Evolutionary conservation across 2,329 filamentous ascomycete species (phyloP).

Genomic region (Thelonectria blattea): DNA sequence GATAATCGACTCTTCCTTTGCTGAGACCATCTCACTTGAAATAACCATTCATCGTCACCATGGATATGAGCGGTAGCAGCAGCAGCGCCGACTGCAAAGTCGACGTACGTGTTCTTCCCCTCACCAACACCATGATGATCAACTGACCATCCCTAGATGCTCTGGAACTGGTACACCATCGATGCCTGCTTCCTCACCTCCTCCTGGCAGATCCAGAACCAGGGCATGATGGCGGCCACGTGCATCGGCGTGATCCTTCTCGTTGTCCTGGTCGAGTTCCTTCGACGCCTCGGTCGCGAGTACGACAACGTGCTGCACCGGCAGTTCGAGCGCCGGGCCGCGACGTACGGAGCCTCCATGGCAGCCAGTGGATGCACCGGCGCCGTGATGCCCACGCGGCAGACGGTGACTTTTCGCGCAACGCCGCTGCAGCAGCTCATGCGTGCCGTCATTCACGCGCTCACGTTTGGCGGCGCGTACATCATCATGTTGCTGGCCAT

Average conservation of each 20-base stretch:
- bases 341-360: conserved; percentile 33
- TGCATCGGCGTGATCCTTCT: conserved; percentile 79
- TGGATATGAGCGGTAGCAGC: conserved; percentile 32
- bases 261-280: conserved; percentile 72
- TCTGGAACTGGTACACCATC: conserved; percentile 79
- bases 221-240: conserved; percentile 76
- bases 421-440: conserved; percentile 68
- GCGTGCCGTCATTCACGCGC: conserved; percentile 69
- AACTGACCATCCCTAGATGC: conserved; percentile 59
- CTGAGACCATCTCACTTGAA: not conserved
- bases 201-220: conserved; percentile 74
- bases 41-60: conserved; percentile 27
- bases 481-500: conserved; percentile 74
- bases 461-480: conserved; percentile 77
- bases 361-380: conserved; percentile 29
- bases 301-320: conserved; percentile 71
- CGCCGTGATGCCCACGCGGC: conserved; percentile 31
- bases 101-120: conserved; percentile 35
- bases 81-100: conserved; percentile 41
- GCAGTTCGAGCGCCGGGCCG: conserved; percentile 48
- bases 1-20: not conserved
- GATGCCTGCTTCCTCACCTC: conserved; percentile 74
- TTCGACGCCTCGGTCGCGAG: conserved; percentile 73
- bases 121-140: not conserved
- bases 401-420: conserved; percentile 54